Evolutionary conservation across 192 early-diverging fungal genomes (phyloP).

Genomic region (Paraglomus occultum): DNA sequence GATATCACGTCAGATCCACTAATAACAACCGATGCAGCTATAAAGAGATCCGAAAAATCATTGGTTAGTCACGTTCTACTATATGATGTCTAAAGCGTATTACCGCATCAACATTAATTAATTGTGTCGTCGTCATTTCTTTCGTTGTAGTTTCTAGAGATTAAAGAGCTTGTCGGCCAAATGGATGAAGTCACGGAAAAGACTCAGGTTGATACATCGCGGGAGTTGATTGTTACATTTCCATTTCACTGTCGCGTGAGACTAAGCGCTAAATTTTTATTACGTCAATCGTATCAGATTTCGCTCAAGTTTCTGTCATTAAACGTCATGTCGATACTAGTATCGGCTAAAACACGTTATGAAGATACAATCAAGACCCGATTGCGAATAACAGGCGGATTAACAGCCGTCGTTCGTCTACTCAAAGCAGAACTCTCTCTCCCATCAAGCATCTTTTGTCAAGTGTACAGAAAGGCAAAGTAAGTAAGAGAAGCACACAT

Average conservation of each 20-base stretch:
- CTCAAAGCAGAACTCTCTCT: constrained; percentile 17
- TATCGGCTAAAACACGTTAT: constrained; percentile 13
- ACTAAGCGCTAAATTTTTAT: background rate
- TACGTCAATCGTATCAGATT: constrained; percentile 1
- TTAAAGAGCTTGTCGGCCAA: constrained; percentile 8
- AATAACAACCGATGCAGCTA: background rate
- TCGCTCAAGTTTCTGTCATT: constrained; percentile 23
- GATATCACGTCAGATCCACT: constrained; percentile 6
- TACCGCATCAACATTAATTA: background rate
- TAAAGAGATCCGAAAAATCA: constrained; percentile 7
- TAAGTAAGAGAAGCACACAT: background rate
- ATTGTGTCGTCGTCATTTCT: background rate
- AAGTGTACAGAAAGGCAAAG: constrained; percentile 18
- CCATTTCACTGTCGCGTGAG: background rate
- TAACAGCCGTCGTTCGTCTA: background rate
- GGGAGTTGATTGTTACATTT: background rate
- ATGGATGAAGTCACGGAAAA: background rate
- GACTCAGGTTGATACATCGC: background rate
- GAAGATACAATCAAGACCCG: constrained; percentile 7
- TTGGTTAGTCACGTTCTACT: background rate
- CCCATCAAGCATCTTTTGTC: background rate
- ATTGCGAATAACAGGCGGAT: background rate
- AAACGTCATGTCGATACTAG: background rate
- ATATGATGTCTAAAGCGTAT: background rate
- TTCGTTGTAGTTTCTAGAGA: background rate